Evolutionary conservation across 495 filamentous ascomycete species (phyloP), one percentile per base, ranked within the genome.

Genomic region (Lasiosphaeria ovina): DNA sequence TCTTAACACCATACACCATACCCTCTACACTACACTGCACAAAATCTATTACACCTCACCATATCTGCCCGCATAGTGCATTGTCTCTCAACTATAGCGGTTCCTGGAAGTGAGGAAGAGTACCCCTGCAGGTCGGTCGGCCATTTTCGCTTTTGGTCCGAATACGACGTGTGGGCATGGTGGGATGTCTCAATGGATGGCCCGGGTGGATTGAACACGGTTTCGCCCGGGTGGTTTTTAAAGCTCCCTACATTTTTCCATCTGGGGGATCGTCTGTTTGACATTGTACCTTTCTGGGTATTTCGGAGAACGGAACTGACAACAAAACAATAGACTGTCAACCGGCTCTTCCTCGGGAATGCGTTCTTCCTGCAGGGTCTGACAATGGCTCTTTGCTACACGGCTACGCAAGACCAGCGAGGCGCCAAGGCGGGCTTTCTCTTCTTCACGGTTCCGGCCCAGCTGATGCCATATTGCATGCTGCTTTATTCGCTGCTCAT

Each of bases 61-160:
- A 89, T 88, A 91, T 89, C 93, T 97, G 92, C 93, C 91, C 93
- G 92, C 85, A 84, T 90, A 92, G 92, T 82, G 83, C 74, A 73
- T 57, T 73, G 68, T 76, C 86, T 63, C 86, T 72, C 75, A 76
- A 72, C 90, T 93, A 90, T 86, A 83, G 86, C 91, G 92, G 91
- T 96, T 96, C 92, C 92, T 96, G 89, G 83, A 91, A 87, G 78
- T 81, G 92, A 96, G 93, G 93, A 82, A 97, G 90, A 97, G 88
- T 81, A 87, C 89, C 91, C 89, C 85, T 87, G 83, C 84, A 85
- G 82, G 82, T 77, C 81, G 79, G 72, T 82, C 82, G 82, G 74
- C 79, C 84, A 81, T 86, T 89, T 92, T 91, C 87, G 87, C 89
- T 90, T 80, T 85, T 78, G 74, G 75, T 79, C 44, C 44, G 44